Evolutionary conservation across 768 basidiomycete species (phyloP), one percentile per base, ranked within the genome.

Genomic region (Saitozyma podzolica): DNA sequence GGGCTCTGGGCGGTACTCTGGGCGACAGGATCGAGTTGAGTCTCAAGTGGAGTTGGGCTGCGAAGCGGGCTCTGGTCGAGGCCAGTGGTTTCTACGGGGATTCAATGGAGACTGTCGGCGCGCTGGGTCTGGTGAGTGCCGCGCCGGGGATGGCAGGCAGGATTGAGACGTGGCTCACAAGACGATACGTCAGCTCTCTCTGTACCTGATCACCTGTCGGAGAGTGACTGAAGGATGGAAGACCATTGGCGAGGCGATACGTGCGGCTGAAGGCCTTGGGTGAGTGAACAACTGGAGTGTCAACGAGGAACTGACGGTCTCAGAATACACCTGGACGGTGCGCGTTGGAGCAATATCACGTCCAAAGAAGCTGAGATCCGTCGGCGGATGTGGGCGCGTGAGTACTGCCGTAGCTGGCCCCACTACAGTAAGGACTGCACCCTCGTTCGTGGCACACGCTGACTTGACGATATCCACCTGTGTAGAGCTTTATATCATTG

Each of bases 341-440:
- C 39, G 13, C 41, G 50, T 3, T 73, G 71, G 68, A 56, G 62
- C 57, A 54, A 54, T 19, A 54, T 65, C 66, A 6, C 56, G 41
- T 13, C 54, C 3, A 58, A 63, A 17, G 65, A 73, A 49, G 66
- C 68, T 6, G 71, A 73, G 52, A 39, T 70, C 10, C 40, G 68
- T n/a, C 49, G 71, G 16, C 49, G 71, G 19, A 39, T 73, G 7
- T 73, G 66, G 66, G 68, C 71, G 11, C 71, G 69, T 62, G 45
- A 63, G 55, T 73, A 11, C 45, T 47, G 29, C 29, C 29, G 2
- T 29, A 2, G 29, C 29, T 47, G 45, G 2, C 11, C 45, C 6
- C 45, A 47, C 13, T 6, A 13, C 11, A 1, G 47, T 19, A 7
- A 16, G 6, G 40, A 19, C 40, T 40, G 13, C 2, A 29, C 5